Evolutionary conservation across 2,329 filamentous ascomycete species (phyloP).

Genomic region (Furcasterigmium sp.): DNA sequence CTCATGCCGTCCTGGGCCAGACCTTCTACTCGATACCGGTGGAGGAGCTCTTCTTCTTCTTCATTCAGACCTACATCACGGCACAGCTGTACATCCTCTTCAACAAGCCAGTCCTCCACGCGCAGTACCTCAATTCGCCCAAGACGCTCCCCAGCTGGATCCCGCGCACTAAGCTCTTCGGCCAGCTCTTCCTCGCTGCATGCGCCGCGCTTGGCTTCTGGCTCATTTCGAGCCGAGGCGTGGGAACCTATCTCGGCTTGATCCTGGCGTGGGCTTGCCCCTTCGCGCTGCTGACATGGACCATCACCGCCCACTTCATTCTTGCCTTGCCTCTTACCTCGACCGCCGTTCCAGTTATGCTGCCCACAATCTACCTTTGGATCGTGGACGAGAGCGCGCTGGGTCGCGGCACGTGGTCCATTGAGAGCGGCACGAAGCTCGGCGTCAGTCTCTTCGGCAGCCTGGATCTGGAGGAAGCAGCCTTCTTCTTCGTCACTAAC

Average conservation of each 20-base stretch:
- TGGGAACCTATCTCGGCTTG: slow-evolving; percentile 62
- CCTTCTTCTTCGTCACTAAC: slow-evolving; percentile 71
- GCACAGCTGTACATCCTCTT: slow-evolving; percentile 62
- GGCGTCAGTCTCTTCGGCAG: slow-evolving; percentile 57
- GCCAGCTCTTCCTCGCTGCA: slow-evolving; percentile 43
- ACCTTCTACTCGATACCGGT: slow-evolving; percentile 60
- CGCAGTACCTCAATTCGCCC: slow-evolving; percentile 31
- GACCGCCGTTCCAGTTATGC: slow-evolving; percentile 51
- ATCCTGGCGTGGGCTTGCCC: slow-evolving; percentile 66
- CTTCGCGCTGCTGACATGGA: slow-evolving; percentile 60
- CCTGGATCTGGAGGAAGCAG: slow-evolving; percentile 67
- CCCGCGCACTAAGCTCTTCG: slow-evolving; percentile 29
- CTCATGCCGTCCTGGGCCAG: slow-evolving; percentile 56
- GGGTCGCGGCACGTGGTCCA: slow-evolving; percentile 65
- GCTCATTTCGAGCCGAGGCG: slow-evolving; percentile 37
- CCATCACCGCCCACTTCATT: slow-evolving; percentile 58
- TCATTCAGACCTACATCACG: slow-evolving; percentile 72
- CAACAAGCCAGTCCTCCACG: slow-evolving; percentile 56
- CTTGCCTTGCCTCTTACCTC: slow-evolving; percentile 52
- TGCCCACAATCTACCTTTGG: slow-evolving; percentile 68
- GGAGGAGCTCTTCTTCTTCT: slow-evolving; percentile 74
- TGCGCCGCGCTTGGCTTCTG: slow-evolving; percentile 36
- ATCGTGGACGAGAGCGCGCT: slow-evolving; percentile 65
- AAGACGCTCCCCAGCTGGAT: slow-evolving; percentile 17
- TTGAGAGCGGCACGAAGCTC: slow-evolving; percentile 62